These are phyloP conservation scores for Ceratobasidium theobromae DNA, from an alignment of 1,284 basidiomycete species.

Conservation along the genomic window DNA sequence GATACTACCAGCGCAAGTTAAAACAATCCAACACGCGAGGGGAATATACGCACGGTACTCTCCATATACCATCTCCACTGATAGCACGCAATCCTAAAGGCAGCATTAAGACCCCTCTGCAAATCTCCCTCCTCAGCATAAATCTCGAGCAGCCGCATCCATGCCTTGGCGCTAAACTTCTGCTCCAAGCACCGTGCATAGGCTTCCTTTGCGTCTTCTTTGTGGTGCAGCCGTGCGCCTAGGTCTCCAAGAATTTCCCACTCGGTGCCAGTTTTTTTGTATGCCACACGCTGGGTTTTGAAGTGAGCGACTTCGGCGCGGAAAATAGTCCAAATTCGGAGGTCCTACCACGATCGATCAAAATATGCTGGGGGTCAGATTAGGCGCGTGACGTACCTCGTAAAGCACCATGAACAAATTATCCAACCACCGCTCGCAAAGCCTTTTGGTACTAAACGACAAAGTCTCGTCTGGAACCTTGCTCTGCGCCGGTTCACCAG, in stretches of 20 bases:
- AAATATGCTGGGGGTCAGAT: neutral
- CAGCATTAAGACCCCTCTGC: constrained; percentile 85
- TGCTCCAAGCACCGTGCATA: constrained; percentile 92
- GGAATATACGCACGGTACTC: constrained; percentile 64
- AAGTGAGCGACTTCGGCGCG: constrained; percentile 98
- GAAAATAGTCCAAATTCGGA: constrained; percentile 99
- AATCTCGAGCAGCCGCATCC: constrained; percentile 89
- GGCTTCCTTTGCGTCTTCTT: constrained; percentile 96
- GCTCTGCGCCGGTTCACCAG: constrained; percentile 34
- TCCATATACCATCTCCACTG: constrained; percentile 61
- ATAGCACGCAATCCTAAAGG: constrained; percentile 90
- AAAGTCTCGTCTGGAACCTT: constrained; percentile 56
- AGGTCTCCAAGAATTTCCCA: constrained; percentile 99
- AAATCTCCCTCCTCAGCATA: constrained; percentile 95
- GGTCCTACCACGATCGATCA: constrained; percentile 58
- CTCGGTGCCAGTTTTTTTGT: constrained; percentile 93
- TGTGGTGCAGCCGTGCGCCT: constrained; percentile 88
- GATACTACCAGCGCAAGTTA: constrained; percentile 59
- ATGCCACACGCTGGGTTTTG: constrained; percentile 95
- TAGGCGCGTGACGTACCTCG: constrained; percentile 59
- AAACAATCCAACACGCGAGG: constrained; percentile 7
- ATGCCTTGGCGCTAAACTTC: constrained; percentile 88
- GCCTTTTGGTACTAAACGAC: constrained; percentile 92
- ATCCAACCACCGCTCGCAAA: constrained; percentile 98
- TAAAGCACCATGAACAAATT: constrained; percentile 99